These are phyloP conservation scores for Leptographium lundbergii DNA, from an alignment of 2,329 filamentous ascomycete genomes.

Conservation along the genomic window DNA sequence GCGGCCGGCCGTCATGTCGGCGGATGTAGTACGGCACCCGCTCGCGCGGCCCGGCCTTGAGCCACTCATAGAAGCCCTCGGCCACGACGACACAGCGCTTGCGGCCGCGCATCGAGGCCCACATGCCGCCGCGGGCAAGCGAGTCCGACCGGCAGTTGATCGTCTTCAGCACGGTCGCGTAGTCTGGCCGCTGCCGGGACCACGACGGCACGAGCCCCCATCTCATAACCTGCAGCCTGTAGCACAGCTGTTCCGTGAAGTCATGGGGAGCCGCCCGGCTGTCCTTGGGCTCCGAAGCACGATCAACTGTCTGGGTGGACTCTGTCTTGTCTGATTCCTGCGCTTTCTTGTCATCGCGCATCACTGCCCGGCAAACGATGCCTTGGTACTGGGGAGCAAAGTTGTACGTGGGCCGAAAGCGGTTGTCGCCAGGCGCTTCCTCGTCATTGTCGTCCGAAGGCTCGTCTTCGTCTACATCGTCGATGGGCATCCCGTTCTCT, in stretches of 20 bases:
- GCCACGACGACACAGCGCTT: slow-evolving; percentile 83
- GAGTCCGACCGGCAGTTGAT: slow-evolving; percentile 95
- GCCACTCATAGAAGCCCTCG: slow-evolving; percentile 94
- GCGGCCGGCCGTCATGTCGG: slow-evolving; percentile 67
- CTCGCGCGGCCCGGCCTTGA: slow-evolving; percentile 64
- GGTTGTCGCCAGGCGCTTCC: slow-evolving; percentile 20
- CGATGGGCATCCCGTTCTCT: slow-evolving; percentile 31
- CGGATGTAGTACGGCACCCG: slow-evolving; percentile 78
- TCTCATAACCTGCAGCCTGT: slow-evolving; percentile 86
- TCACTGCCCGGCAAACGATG: slow-evolving; percentile 55
- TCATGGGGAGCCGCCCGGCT: not conserved
- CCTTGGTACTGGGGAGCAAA: slow-evolving; percentile 83
- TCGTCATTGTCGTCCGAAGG: slow-evolving; percentile 60
- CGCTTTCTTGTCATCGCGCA: not conserved
- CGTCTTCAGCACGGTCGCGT: slow-evolving; percentile 66
- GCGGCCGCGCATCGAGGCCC: slow-evolving; percentile 78
- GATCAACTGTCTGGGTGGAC: not conserved
- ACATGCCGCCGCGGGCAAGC: slow-evolving; percentile 68
- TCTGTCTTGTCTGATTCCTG: slow-evolving; percentile 8
- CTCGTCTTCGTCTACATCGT: slow-evolving; percentile 19
- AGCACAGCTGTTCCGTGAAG: slow-evolving; percentile 27
- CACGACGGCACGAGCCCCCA: slow-evolving; percentile 93
- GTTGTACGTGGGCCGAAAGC: slow-evolving; percentile 69
- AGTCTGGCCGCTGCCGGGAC: slow-evolving; percentile 75
- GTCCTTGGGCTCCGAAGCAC: not conserved